A percentile compares a stretch with the other conserved stretches of the same genome.
These are phyloP conservation scores for Scleroderma citrinum DNA, from an alignment of 768 basidiomycete species.

Conservation along the genomic window DNA sequence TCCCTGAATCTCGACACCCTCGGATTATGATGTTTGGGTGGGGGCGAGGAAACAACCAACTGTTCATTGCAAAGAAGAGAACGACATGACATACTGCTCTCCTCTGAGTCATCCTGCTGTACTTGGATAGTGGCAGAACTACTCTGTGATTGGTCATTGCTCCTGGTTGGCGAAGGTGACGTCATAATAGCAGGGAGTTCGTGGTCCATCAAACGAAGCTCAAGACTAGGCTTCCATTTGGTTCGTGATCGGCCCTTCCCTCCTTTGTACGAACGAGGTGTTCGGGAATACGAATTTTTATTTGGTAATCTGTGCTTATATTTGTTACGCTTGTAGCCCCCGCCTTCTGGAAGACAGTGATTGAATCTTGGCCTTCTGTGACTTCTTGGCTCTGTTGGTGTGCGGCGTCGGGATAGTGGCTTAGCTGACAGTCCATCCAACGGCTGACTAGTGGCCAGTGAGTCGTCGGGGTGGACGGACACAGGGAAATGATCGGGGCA, in stretches of 20 bases:
- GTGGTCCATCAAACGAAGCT: neutral
- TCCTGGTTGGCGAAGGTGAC: neutral
- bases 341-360: neutral
- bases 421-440: neutral
- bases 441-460: slow-evolving; percentile 5
- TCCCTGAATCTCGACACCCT: neutral
- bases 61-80: neutral
- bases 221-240: neutral
- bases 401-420: slow-evolving; percentile 1
- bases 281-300: neutral
- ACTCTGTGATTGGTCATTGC: neutral
- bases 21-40: neutral
- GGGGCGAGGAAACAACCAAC: neutral
- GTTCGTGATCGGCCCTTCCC: neutral
- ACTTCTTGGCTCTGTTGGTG: slow-evolving; percentile 8
- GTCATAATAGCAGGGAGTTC: neutral
- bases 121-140: neutral
- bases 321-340: neutral
- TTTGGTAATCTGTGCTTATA: neutral
- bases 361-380: neutral
- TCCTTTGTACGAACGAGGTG: neutral
- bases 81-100: neutral
- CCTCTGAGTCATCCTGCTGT: neutral
- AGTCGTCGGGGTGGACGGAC: neutral
- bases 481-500: neutral